A percentile compares a stretch with the other conserved stretches of the same genome.
Evolutionary conservation across 2,329 filamentous ascomycete species (phyloP).

Genomic region (Penicillium sp.): DNA sequence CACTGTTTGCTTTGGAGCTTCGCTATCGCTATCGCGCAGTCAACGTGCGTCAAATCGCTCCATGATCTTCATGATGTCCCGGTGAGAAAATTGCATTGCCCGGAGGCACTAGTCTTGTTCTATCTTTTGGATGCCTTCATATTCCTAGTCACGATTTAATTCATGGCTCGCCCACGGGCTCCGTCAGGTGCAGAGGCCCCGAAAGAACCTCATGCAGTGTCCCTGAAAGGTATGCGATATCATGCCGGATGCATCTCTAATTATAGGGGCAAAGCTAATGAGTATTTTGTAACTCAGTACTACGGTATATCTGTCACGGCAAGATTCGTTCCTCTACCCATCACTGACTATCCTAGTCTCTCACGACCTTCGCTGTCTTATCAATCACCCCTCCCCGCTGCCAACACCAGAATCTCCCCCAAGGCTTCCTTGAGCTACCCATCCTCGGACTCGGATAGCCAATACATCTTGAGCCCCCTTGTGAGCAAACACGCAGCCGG

Average conservation of each 20-base stretch:
- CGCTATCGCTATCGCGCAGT: constrained; percentile 15
- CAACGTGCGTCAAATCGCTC: constrained; percentile 1
- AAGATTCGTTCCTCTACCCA: not conserved
- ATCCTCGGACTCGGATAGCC: constrained; percentile 42
- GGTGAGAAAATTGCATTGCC: constrained; percentile 9
- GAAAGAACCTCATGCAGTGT: constrained; percentile 73
- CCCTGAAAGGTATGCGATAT: constrained; percentile 57
- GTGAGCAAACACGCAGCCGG: constrained; percentile 25
- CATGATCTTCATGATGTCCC: constrained; percentile 12
- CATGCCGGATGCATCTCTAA: not conserved
- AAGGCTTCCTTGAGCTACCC: constrained; percentile 72
- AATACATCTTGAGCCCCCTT: constrained; percentile 54
- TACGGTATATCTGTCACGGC: not conserved
- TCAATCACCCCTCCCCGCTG: constrained; percentile 42
- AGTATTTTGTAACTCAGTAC: not conserved
- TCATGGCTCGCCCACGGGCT: constrained; percentile 42
- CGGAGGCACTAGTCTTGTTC: not conserved
- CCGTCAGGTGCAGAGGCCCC: constrained; percentile 40
- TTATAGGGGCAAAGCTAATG: not conserved
- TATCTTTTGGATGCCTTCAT: not conserved
- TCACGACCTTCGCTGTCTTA: constrained; percentile 58
- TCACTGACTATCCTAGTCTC: constrained; percentile 51
- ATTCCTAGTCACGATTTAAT: not conserved
- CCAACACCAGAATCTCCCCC: constrained; percentile 48
- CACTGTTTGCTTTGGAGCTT: constrained; percentile 18